Percentiles rank a stretch among this genome's conserved stretches.
Evolutionary conservation across 495 filamentous ascomycete species (phyloP).

Genomic region (Aspergillus asperescens): DNA sequence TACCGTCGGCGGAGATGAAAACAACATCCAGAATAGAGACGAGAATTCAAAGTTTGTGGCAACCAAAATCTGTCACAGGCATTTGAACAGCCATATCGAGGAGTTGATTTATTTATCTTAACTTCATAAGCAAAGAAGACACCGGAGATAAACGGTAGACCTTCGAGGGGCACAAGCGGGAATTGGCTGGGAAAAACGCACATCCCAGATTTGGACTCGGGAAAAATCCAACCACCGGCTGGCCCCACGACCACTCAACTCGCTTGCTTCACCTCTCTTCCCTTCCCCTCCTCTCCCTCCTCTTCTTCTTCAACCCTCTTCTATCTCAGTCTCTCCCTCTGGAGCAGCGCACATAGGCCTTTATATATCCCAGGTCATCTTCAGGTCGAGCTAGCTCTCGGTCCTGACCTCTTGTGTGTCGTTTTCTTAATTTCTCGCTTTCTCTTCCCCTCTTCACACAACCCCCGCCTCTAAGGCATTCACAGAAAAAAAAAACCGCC

Average conservation of each 20-base stretch:
- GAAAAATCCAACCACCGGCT: conserved; percentile 20
- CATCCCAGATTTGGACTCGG: conserved; percentile 31
- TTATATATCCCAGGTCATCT: conserved; percentile 27
- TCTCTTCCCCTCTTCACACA: conserved; percentile 12
- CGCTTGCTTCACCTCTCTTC: conserved; percentile 35
- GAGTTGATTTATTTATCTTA: too few species aligned
- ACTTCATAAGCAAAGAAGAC: neutral
- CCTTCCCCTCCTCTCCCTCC: conserved; percentile 16
- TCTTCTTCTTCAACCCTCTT: conserved; percentile 23
- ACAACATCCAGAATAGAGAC: neutral
- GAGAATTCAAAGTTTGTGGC: neutral
- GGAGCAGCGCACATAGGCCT: conserved; percentile 45
- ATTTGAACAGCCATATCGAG: neutral
- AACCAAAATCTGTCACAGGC: neutral
- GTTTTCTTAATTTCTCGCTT: conserved; percentile 26
- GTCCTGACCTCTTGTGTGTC: conserved; percentile 44
- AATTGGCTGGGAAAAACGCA: conserved; percentile 24
- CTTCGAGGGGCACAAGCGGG: conserved; percentile 22
- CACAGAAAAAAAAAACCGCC: conserved; percentile 62
- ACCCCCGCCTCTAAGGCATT: conserved; percentile 43
- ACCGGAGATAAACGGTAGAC: conserved; percentile 16
- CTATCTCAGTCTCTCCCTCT: conserved; percentile 25
- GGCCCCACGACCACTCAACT: conserved; percentile 15
- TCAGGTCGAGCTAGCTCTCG: conserved; percentile 48
- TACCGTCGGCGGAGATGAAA: neutral